Conservation (phyloP, 2,329 filamentous ascomycete genomes). For the Hypoxylon sp. region DNA sequence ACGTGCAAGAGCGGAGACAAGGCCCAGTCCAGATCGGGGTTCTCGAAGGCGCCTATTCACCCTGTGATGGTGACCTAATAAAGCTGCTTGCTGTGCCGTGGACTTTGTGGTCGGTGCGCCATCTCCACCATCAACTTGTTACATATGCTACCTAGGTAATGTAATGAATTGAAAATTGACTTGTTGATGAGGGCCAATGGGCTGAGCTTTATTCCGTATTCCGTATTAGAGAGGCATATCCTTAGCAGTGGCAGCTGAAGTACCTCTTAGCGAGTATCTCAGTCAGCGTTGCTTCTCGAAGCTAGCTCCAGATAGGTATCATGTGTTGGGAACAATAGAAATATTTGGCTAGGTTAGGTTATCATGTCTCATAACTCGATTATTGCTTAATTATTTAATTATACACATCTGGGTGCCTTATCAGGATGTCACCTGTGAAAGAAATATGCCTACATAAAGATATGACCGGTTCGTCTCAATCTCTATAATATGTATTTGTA, state of each 20-base stretch:
- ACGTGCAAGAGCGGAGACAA: constrained; percentile 34
- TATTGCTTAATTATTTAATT: too few relatives aligned
- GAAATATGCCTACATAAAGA: not conserved
- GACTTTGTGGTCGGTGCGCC: constrained; percentile 19
- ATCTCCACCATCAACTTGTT: too few relatives aligned
- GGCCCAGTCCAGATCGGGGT: constrained; percentile 35
- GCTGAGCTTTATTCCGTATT: constrained; percentile 20
- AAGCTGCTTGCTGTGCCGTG: constrained; percentile 6
- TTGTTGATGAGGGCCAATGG: constrained; percentile 17
- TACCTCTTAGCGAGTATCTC: not conserved
- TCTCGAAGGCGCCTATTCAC: constrained; percentile 28
- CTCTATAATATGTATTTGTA: not conserved
- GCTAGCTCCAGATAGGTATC: not conserved
- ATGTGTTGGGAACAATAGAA: not conserved
- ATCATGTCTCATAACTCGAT: not conserved
- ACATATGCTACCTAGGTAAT: too few relatives aligned
- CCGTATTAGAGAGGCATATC: constrained; percentile 1
- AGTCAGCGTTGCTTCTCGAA: constrained; percentile 13
- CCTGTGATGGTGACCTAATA: constrained; percentile 27
- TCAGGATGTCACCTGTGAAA: too few relatives aligned
- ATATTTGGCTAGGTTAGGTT: not conserved
- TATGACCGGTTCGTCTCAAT: not conserved
- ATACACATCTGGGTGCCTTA: too few relatives aligned
- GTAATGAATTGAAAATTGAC: too few relatives aligned
- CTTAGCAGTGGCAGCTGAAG: not conserved